Base-by-base conservation (phyloP, 139 green algal genomes). In the Coelastrella sp. region DNA sequence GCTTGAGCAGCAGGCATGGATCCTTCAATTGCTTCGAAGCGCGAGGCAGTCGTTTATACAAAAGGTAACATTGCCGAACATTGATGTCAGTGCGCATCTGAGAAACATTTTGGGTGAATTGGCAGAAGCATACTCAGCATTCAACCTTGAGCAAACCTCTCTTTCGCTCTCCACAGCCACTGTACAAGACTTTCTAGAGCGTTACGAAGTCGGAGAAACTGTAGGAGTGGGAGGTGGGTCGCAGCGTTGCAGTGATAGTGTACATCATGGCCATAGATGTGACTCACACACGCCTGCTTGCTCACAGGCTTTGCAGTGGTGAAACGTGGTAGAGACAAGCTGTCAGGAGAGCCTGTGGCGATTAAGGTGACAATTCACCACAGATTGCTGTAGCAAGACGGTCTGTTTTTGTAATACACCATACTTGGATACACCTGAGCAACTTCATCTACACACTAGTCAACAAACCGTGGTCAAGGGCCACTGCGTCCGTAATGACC, bases 201-300 rank as follows among this genome's bases (percentile, higher is more conserved):
- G 89, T 6, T 96, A 95, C 81, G 93, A 96, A 67, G 91, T 96
- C 13, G 92, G 92, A 1, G 90, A 94, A 41, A 95, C 92, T 3
- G 89, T 96, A 21, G 93, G 93, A 41, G 91, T 95, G 3, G 93
- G 93, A 89, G 93, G 93, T 95, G 73, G 87, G n/a, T n/a, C n/a
- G n/a, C n/a, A n/a, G n/a, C n/a, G n/a, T n/a, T n/a, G n/a, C n/a
- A n/a, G n/a, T n/a, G n/a, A n/a, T n/a, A n/a, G n/a, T n/a, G n/a
- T n/a, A n/a, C n/a, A n/a, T n/a, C n/a, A n/a, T n/a, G n/a, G n/a
- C n/a, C n/a, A n/a, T n/a, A n/a, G n/a, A n/a, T n/a, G n/a, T n/a
- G n/a, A 59, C 35, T 59, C 6, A 48, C 5, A 59, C 37, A 9
- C 53, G 17, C 30, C 17, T 67, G 32, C 48, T 30, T 1, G 2